A percentile compares a stretch with the other conserved stretches of the same genome.
Evolutionary conservation across 1,284 basidiomycete genomes (phyloP).

Genomic region (Ganoderma lucidum): DNA sequence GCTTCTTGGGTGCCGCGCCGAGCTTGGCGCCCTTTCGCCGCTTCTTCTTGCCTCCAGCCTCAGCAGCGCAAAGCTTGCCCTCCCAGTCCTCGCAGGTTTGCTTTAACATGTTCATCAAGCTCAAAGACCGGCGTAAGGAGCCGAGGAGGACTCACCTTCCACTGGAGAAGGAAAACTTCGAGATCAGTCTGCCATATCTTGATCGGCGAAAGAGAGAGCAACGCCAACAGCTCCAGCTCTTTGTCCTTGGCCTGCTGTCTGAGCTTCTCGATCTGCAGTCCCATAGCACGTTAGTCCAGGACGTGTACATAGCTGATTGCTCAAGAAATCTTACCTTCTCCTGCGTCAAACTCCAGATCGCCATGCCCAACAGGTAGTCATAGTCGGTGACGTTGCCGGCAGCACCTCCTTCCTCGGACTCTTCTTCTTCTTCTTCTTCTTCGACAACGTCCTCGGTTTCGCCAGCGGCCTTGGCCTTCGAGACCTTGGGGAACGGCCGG

Average conservation of each 20-base stretch:
- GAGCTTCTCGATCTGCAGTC: constrained; percentile 83
- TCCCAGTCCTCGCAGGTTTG: constrained; percentile 70
- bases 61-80: constrained; percentile 56
- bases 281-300: not conserved
- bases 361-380: constrained; percentile 96
- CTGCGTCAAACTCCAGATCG: constrained; percentile 93
- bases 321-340: constrained; percentile 75
- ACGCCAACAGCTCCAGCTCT: constrained; percentile 81
- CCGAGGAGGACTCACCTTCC: constrained; percentile 71
- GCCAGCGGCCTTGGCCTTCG: constrained; percentile 75
- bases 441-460: constrained; percentile 75
- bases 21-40: constrained; percentile 83
- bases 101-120: constrained; percentile 43
- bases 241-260: constrained; percentile 84
- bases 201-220: constrained; percentile 84
- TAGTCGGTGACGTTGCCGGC: constrained; percentile 68
- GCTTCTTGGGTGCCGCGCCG: constrained; percentile 48
- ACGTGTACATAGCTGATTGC: not conserved
- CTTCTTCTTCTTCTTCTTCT: constrained; percentile 63
- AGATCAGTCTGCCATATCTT: constrained; percentile 94
- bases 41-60: constrained; percentile 66
- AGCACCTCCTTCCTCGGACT: constrained; percentile 37
- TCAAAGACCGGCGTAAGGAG: not conserved
- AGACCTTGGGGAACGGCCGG: constrained; percentile 86
- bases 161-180: constrained; percentile 83